Evolutionary conservation across 2,329 filamentous ascomycete species (phyloP), one percentile per base, ranked within the genome.

Genomic region (Sclerotinia subarctica): DNA sequence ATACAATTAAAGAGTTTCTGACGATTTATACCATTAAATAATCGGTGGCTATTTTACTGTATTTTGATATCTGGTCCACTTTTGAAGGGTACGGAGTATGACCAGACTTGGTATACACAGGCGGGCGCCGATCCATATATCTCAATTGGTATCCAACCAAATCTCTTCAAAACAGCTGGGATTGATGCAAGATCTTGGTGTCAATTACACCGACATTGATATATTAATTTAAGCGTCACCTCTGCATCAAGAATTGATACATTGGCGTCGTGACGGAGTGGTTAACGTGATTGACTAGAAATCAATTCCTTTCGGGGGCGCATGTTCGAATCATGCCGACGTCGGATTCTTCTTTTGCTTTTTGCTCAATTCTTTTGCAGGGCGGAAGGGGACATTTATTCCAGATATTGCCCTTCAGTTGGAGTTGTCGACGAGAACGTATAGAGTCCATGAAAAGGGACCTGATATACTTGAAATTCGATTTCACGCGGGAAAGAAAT

Each of bases 181-280:
- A 21, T 46, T 21, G 38, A 44, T 21, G 5, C 24, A 35, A 19
- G 13, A 62, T 51, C 13, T 35, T 3, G 2, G 32, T 8, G 5
- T 11, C 29, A 6, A 5, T 0, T 15, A 3, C 3, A 7, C 2
- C 0, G 3, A 0, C 0, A 15, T 5, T 2, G 1, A 51, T 21
- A 7, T 7, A 1, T 26, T 6, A 3, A 21, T 2, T 24, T 13
- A 24, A 35, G 2, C 1, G 0, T 0, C 0, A 0, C 0, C 0
- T 1, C 0, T 3, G 0, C 0, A 62, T 62, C 46, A 19, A 38
- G 10, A 7, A 21, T 0, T 26, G 5, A 51, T 26, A 21, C 0
- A 38, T 4, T 2, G 59, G 59, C 59, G 59, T 51, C 59, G 59
- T 62, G 59, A 54, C 52, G 52, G 52, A 54, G 52, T 54, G 52